Evolutionary conservation across 108 stramenopile species (phyloP).

Genomic region (Parietichytrium sp.): DNA sequence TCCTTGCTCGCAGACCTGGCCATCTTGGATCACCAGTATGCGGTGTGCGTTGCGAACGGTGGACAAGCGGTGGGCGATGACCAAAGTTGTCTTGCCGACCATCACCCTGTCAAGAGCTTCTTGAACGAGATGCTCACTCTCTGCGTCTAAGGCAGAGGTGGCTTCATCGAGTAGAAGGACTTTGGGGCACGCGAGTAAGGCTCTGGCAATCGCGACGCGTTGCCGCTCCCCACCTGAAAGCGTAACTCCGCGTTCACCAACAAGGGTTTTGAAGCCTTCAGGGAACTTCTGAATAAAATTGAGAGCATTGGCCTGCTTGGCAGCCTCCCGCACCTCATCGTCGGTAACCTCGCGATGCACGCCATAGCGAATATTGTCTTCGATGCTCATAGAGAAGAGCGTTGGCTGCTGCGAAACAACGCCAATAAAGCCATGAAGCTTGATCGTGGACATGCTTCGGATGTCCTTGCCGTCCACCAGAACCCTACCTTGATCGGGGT

Average conservation of each 20-base stretch:
- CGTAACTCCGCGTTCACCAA: slow-evolving; percentile 85
- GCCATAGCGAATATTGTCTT: slow-evolving; percentile 74
- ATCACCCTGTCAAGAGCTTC: slow-evolving; percentile 77
- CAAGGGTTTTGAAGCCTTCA: slow-evolving; percentile 66
- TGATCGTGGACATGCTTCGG: slow-evolving; percentile 41
- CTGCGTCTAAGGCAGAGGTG: slow-evolving; percentile 76
- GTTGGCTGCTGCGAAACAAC: slow-evolving; percentile 75
- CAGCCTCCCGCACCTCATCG: slow-evolving; percentile 67
- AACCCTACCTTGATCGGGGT: slow-evolving; percentile 60
- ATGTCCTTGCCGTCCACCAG: slow-evolving; percentile 61
- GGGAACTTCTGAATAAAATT: slow-evolving; percentile 70
- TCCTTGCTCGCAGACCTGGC: slow-evolving; percentile 69
- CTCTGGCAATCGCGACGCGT: slow-evolving; percentile 86
- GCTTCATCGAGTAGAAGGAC: slow-evolving; percentile 82
- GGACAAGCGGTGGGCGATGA: slow-evolving; percentile 81
- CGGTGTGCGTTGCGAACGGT: slow-evolving; percentile 77
- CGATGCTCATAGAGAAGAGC: slow-evolving; percentile 71
- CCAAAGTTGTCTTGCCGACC: slow-evolving; percentile 63
- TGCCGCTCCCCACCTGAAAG: slow-evolving; percentile 90
- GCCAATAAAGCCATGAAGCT: slow-evolving; percentile 54
- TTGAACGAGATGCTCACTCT: slow-evolving; percentile 76
- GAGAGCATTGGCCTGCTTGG: slow-evolving; percentile 61
- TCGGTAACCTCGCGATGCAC: slow-evolving; percentile 45
- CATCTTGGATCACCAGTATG: slow-evolving; percentile 74
- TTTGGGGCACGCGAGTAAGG: slow-evolving; percentile 76